Conservation (phyloP, 2,329 filamentous ascomycete genomes). For the Simplicillium sp. region DNA sequence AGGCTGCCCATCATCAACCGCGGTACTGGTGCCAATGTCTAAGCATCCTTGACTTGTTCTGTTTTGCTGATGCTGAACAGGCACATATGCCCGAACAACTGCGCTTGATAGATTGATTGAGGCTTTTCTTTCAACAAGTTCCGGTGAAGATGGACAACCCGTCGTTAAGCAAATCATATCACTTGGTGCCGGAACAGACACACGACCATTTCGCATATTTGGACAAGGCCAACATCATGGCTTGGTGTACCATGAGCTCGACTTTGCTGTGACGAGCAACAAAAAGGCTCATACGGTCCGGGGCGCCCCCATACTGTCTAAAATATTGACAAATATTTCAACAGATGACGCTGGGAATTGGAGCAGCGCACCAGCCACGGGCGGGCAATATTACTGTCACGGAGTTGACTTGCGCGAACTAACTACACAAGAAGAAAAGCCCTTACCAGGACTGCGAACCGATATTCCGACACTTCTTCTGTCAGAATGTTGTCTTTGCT, state of each 20-base stretch:
- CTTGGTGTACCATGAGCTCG: constrained; percentile 82
- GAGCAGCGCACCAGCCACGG: constrained; percentile 27
- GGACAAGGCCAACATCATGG: constrained; percentile 23
- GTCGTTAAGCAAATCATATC: constrained; percentile 70
- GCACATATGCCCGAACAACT: constrained; percentile 84
- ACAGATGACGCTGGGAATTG: constrained; percentile 25
- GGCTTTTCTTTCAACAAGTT: constrained; percentile 50
- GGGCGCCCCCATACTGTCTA: constrained; percentile 31
- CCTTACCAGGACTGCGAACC: constrained; percentile 33
- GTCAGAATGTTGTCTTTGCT: constrained; percentile 93
- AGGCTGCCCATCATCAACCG: constrained; percentile 89
- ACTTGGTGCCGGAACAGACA: constrained; percentile 89
- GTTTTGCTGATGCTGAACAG: constrained; percentile 30
- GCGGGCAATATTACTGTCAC: constrained; percentile 45
- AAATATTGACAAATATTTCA: constrained; percentile 25
- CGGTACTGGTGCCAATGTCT: constrained; percentile 42
- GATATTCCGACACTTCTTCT: constrained; percentile 72
- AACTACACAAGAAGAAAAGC: constrained; percentile 5
- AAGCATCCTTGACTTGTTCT: not conserved
- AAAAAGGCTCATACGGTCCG: constrained; percentile 52
- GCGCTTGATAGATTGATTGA: constrained; percentile 72
- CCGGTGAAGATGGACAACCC: constrained; percentile 12
- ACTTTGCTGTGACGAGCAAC: constrained; percentile 68
- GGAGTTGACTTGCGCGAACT: constrained; percentile 63
- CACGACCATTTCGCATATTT: constrained; percentile 70